Evolutionary conservation across 2,329 filamentous ascomycete genomes (phyloP), one percentile per base, ranked within the genome.

Genomic region (Cladosporium phlei): DNA sequence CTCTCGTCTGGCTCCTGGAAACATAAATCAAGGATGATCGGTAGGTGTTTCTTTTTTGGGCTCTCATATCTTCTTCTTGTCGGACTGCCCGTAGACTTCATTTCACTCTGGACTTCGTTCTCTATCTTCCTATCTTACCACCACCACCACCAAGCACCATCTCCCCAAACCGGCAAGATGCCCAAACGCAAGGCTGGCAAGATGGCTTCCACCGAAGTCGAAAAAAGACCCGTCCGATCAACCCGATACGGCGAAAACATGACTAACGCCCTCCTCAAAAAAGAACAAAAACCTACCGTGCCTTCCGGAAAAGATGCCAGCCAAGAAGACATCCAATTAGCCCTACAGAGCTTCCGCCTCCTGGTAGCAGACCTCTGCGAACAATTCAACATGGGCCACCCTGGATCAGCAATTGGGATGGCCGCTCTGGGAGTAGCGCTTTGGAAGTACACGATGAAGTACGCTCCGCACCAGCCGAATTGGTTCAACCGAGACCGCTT

Each of bases 331-430:
- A 44, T 48, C 9, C 38, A 48, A 16, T 32, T 48, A 9, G 46
- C 44, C 2, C 32, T 48, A n/a, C 46, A 48, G 55, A 77, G 76
- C 5, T 83, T 84, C 58, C 71, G 82, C 46, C 67, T 77, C 39
- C 65, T 86, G 22, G 81, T 86, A 49, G 80, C 82, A 34, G 83
- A 86, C 59, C 65, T 86, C 3, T 85, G 81, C 56, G 75, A 86
- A 60, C 82, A 86, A 53, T 86, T 84, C 64, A 78, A 78, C 52
- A 81, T 81, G 27, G 83, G 83, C 0, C 83, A 86, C 58, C 82
- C 82, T 14, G 82, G 82, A 49, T 71, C 72, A 46, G 76, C 75
- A 14, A 80, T 81, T 60, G 77, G 78, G 28, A 81, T 82, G 68
- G 78, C 77, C 17, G 78, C 76, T 3, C 82, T 83, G 46, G 79